Evolutionary conservation across 805 yeast species (phyloP).

Genomic region (Millerozyma miso): DNA sequence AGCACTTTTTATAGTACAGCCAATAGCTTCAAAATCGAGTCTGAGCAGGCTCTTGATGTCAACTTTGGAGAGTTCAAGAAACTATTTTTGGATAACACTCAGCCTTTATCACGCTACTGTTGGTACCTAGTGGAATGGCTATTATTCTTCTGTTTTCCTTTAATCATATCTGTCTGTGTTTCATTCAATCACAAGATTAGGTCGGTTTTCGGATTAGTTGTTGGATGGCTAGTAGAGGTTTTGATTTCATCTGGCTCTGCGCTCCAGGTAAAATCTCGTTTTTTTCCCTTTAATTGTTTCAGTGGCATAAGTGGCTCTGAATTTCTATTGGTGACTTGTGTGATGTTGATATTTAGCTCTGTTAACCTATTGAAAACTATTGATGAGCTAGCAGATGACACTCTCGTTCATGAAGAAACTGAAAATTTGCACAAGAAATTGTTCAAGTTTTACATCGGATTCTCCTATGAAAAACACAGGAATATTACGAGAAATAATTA

Average conservation of each 20-base stretch:
- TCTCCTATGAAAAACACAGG: not conserved
- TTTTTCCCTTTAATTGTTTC: slow-evolving; percentile 11
- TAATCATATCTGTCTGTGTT: slow-evolving; percentile 18
- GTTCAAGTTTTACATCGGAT: slow-evolving; percentile 26
- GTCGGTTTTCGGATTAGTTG: slow-evolving; percentile 30
- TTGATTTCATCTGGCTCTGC: slow-evolving; percentile 25
- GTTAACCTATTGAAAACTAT: slow-evolving; percentile 25
- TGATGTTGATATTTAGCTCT: slow-evolving; percentile 23
- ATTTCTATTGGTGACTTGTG: slow-evolving; percentile 18
- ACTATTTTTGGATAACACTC: slow-evolving; percentile 1
- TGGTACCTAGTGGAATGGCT: not conserved
- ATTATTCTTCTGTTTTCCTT: slow-evolving; percentile 15
- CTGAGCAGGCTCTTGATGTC: not conserved
- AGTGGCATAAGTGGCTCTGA: slow-evolving; percentile 15
- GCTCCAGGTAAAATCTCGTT: slow-evolving; percentile 16
- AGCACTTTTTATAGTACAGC: not conserved
- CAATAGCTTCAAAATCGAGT: not conserved
- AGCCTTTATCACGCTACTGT: not conserved
- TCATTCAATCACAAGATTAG: slow-evolving; percentile 32
- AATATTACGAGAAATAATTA: slow-evolving; percentile 2
- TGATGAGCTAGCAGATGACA: slow-evolving; percentile 23
- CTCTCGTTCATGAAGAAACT: slow-evolving; percentile 13
- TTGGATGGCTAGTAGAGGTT: slow-evolving; percentile 32
- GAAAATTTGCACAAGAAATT: slow-evolving; percentile 21
- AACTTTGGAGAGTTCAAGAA: not conserved